Base-by-base conservation (phyloP, 257 asterid species). In the Solanum medicagineum region DNA sequence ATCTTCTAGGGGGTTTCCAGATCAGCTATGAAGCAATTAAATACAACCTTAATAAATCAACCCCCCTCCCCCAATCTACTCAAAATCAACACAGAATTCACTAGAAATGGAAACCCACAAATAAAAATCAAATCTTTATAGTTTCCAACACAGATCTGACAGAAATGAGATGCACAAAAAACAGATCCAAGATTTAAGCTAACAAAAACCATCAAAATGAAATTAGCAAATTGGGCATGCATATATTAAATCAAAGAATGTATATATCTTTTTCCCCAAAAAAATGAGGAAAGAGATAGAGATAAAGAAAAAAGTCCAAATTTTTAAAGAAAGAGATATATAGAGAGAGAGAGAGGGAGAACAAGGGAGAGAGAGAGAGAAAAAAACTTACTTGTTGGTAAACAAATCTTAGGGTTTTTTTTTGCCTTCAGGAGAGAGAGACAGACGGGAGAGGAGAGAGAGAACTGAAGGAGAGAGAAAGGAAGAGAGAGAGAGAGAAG, bases 391-490 rank as follows among this genome's bases (percentile, higher is more conserved):
- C 98, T 93, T 90, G 94, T 92, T 94, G 94, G 95, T 90, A 93
- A 91, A 93, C 95, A 89, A 94, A 92, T 91, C 95, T 91, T 94
- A 91, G 92, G 92, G 92, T 91, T 92, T 93, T 92, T 57, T 92
- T 94, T 87, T 90, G 88, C 88, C 92, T 88, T 68, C 88, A 26
- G 93, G 93, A 89, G 92, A 87, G 92, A 81, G 77, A 90, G 90
- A 88, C 93, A 91, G 91, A 89, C 87, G 83, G 65, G 88, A 79
- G 92, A 24, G 40, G 44, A 26, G 71, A 65, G 85, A 84, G 85
- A 53, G 83, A 84, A 47, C 93, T 88, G 91, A 89, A 83, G 56
- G 82, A 19, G 88, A 81, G 82, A 68, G 73, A 80, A 49, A 36
- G 62, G 59, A n/a, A 60, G 85, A 84, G 87, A 86, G 85, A 60